Evolutionary conservation across 805 yeast species (phyloP), one percentile per base, ranked within the genome.

Genomic region (Spathaspora arborariae): DNA sequence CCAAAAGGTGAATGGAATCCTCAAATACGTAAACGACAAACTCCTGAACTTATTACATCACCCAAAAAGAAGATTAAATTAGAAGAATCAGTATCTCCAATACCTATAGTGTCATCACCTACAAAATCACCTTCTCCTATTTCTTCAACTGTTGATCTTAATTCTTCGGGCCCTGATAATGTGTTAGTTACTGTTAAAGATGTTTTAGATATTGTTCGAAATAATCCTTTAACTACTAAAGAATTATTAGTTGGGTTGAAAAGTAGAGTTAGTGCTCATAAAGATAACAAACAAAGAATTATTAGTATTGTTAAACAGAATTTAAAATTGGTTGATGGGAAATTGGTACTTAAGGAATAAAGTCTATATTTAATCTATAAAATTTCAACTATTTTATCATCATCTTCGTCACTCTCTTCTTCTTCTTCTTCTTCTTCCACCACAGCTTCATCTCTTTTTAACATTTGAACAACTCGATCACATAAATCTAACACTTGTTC

Each of bases 1-100:
- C 94, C 94, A 2, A 68, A 62, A 16, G 96, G 96, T 21, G 87
- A 82, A 45, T 91, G 97, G 97, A 84, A 84, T 64, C 92, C 96
- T 19, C 72, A 71, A 9, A 72, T 72, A 51, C 77, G 65, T 22
- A 68, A 67, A 48, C 58, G 74, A 42, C 58, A 63, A 10, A 33
- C 58, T 7, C 54, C 58, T 16, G 56, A 51, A 27, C 27, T 24
- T 5, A 54, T 56, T 1, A 57, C 53, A 7, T 54, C 68, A 3
- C 67, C 73, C 0, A 51, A 55, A n/a, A 77, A 76, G 56, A 72
- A 72, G 48, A 57, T 65, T 19, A 75, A 70, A 47, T 39, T 57
- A 5, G 78, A 74, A 37, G 49, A 39, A 15, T 46, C 50, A 22
- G 19, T 22, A 13, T 54, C 65, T 7, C 56, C 58, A 1, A 45